Base-by-base conservation (phyloP, 257 asterid genomes). In the Ophiorrhiza pumila region DNA sequence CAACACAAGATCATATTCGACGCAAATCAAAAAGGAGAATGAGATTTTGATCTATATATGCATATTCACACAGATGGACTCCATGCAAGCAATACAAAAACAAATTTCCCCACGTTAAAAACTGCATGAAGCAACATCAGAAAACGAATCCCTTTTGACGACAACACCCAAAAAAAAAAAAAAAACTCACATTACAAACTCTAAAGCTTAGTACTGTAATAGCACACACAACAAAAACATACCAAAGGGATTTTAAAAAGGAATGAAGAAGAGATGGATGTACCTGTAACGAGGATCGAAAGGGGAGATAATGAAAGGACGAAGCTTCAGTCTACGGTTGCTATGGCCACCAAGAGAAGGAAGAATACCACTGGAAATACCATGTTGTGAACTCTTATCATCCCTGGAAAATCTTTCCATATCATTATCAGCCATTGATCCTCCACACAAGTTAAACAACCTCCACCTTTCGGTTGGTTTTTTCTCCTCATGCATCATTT, bases 341-440 rank as follows among this genome's bases (percentile, higher is more conserved):
- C 80, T 76, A 56, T 80, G 82, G 20, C 81, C 96, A 42, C 96
- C 96, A 31, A 89, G 96, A 55, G 97, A 84, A 8, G 96, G 96
- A 56, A 90, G 88, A 76, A 88, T 81, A 14, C 76, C 87, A 71
- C 80, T 85, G 2, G 89, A 74, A 46, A 85, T 59, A 76, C 91
- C 84, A 42, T 86, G 85, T 12, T 83, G 87, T 20, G 82, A 79
- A 70, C 88, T 85, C 60, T 74, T 39, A 57, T 89, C 92, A 41
- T 88, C 92, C 63, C 75, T 67, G 0, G 89, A 81, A 1, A 68
- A 65, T 45, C 56, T 75, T 22, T 86, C 94, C 17, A 82, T 78
- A 52, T 88, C 90, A 58, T 71, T 78, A 49, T 87, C 88, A 34
- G 82, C 78, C 22, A 73, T 66, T 15, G 56, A 50, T 70, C 78